phyloP scores from a whole-genome alignment of 2,329 filamentous ascomycete species.

The Trichoderma brevicompactum region DNA sequence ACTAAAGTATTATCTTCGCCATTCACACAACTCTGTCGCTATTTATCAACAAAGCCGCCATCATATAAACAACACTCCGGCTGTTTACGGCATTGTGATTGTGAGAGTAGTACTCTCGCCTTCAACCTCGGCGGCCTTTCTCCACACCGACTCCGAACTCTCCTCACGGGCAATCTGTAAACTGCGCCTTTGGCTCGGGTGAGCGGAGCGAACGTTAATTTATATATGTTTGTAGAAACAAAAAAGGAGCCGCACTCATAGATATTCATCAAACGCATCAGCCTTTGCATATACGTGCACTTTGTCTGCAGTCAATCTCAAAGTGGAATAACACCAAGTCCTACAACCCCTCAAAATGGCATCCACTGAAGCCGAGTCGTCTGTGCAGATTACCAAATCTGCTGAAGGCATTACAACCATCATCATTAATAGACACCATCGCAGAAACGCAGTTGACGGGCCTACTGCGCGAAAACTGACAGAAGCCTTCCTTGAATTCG shows the following conservation, averaged over 20 bases:
- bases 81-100: conserved; percentile 9
- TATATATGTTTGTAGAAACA: not conserved
- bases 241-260: not conserved
- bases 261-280: not conserved
- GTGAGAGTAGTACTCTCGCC: not conserved
- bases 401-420: conserved; percentile 57
- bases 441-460: conserved; percentile 57
- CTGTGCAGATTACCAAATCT: conserved; percentile 33
- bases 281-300: not conserved
- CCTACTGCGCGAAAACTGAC: conserved; percentile 54
- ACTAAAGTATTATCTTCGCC: not conserved
- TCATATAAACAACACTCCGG: not conserved
- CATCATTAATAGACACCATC: conserved; percentile 55
- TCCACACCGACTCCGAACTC: conserved; percentile 8
- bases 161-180: conserved; percentile 5
- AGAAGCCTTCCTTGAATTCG: conserved; percentile 53
- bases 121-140: not conserved
- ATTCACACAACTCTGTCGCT: not conserved
- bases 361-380: conserved; percentile 27
- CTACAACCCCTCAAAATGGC: not conserved
- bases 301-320: not conserved
- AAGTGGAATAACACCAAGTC: not conserved
- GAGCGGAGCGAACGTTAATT: not conserved
- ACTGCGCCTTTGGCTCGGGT: conserved; percentile 20
- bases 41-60: not conserved